Base-by-base conservation (phyloP, 2,329 filamentous ascomycete species). In the Paracoccidioides brasiliensis region DNA sequence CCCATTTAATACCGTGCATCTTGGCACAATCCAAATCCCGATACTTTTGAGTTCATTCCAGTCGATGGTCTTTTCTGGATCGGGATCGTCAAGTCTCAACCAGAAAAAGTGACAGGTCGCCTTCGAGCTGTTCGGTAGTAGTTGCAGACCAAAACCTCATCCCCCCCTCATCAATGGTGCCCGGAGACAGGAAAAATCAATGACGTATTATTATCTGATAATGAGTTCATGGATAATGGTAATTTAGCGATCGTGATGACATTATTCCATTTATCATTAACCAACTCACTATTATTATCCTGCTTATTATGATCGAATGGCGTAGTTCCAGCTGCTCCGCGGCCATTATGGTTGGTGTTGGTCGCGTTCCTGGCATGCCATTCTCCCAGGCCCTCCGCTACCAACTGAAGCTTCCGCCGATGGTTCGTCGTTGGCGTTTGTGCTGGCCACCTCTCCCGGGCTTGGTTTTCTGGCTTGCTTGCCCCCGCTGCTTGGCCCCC, bases 1-100 rank as follows among this genome's bases (percentile, higher is more conserved):
- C 49, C 22, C 10, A 41, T 30, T 22, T 52, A 52, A 41, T n/a
- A 5, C 49, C 12, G n/a, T 32, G 5, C 12, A 14, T 38, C 49
- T 52, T 52, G 49, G 49, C 49, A 41, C 38, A 40, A 40, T 52
- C 10, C 37, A 52, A 41, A 52, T 41, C 49, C 35, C 41, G 49
- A 32, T 33, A 41, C 37, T 30, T n/a, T 30, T 35, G 30, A 12
- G 45, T 30, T 10, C n/a, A 30, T n/a, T 15, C 35, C 32, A 49
- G 32, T 32, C 45, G 8, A 41, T 28, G 49, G 37, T 28, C 37
- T 35, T 22, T 52, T 52, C 49, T 52, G 49, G 49, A 52, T 52
- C 49, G 49, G 49, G 37, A 42, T 52, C 49, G 40, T 41, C 49
- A 41, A n/a, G 37, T 50, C 46, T 32, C 22, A 51, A 30, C 9